Percentiles rank a stretch among this genome's conserved stretches.
phyloP scores from a whole-genome alignment of 805 yeast genomes.

The Saccharomycopsis oosterbeekiorum region DNA sequence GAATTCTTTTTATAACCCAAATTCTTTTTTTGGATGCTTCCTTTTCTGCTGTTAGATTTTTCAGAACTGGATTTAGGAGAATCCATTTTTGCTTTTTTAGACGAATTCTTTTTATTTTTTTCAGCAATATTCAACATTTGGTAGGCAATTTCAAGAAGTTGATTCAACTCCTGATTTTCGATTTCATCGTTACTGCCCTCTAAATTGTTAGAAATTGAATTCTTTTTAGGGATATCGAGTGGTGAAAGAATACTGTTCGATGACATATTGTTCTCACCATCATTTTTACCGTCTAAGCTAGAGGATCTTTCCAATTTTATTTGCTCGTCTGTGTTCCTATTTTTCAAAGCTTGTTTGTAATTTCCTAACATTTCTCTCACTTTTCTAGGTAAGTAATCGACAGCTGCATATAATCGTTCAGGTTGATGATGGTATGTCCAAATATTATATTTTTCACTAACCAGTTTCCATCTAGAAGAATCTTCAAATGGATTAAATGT shows the following conservation, averaged over 20 bases:
- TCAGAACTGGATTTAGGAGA: conserved; percentile 6
- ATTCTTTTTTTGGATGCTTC: not conserved
- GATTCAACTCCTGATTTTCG: conserved; percentile 16
- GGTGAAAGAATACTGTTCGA: not conserved
- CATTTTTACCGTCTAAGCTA: not conserved
- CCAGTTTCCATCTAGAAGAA: conserved; percentile 12
- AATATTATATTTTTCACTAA: conserved; percentile 17
- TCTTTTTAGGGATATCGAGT: not conserved
- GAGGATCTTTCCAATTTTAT: not conserved
- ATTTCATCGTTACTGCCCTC: conserved; percentile 11
- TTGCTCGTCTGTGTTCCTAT: not conserved
- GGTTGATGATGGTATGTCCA: conserved; percentile 19
- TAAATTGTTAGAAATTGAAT: not conserved
- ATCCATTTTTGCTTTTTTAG: conserved; percentile 12
- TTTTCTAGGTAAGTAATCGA: conserved; percentile 18
- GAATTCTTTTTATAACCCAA: not conserved
- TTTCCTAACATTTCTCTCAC: conserved; percentile 17
- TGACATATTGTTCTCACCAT: not conserved
- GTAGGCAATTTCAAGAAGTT: conserved; percentile 9
- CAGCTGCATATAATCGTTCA: conserved; percentile 18
- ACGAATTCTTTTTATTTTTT: conserved; percentile 5
- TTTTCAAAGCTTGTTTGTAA: conserved; percentile 11
- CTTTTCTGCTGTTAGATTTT: not conserved
- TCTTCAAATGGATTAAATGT: conserved; percentile 18
- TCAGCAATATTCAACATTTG: conserved; percentile 13